Conservation (phyloP, 306 rosid species). For the Canavalia gladiata region DNA sequence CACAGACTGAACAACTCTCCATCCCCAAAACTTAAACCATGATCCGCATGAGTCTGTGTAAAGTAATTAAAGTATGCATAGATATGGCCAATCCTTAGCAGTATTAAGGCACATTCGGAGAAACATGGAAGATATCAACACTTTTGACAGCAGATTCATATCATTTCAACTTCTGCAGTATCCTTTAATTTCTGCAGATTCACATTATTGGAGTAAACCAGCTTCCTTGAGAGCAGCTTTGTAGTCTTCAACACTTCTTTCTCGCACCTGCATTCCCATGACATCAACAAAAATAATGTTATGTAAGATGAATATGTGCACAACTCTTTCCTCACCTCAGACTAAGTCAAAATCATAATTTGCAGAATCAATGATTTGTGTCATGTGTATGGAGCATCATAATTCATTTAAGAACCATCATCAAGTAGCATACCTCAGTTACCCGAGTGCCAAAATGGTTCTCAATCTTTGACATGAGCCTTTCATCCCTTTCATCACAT, state of each 20-base stretch:
- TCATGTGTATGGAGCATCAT: conserved; percentile 2
- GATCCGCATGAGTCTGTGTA: conserved; percentile 7
- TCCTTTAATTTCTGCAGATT: conserved; percentile 30
- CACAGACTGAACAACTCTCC: conserved; percentile 37
- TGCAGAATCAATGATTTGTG: conserved; percentile 1
- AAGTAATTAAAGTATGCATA: background rate
- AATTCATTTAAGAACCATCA: background rate
- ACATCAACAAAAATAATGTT: conserved; percentile 37
- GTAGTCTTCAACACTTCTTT: conserved; percentile 55
- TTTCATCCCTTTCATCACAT: conserved; percentile 54
- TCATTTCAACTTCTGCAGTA: background rate
- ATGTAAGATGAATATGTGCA: conserved; percentile 3
- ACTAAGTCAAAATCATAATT: conserved; percentile 19
- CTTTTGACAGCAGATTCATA: too few relatives aligned
- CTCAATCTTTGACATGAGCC: conserved; percentile 60
- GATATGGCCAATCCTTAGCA: conserved; percentile 1
- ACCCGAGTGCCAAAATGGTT: conserved; percentile 56
- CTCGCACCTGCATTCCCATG: conserved; percentile 49
- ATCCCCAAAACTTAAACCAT: conserved; percentile 33
- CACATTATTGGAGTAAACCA: conserved; percentile 58
- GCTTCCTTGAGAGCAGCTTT: conserved; percentile 70
- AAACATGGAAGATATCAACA: background rate
- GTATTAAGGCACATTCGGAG: conserved; percentile 18
- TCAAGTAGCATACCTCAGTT: conserved; percentile 55
- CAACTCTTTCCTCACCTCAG: background rate